Evolutionary conservation across 371 early-diverging fungal genomes (phyloP).

Genomic region (Nosema muscidifuracis): DNA sequence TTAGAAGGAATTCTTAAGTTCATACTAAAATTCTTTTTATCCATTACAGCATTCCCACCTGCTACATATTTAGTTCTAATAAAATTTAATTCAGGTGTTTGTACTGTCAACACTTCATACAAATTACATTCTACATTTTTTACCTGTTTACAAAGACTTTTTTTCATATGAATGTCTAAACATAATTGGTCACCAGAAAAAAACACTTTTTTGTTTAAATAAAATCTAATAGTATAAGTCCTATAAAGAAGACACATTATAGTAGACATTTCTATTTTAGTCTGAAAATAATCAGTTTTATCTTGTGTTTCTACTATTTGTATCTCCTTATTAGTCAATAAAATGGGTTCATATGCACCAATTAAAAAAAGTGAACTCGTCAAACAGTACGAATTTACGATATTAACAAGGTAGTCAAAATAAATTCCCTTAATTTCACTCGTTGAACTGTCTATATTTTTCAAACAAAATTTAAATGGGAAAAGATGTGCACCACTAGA

Average conservation of each 20-base stretch:
- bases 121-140: constrained; percentile 35
- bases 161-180: background rate
- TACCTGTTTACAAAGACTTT: background rate
- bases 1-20: constrained; percentile 28
- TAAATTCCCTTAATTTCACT: constrained; percentile 26
- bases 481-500: constrained; percentile 30
- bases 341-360: constrained; percentile 15
- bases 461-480: constrained; percentile 26
- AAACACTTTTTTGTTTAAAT: constrained; percentile 16
- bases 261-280: constrained; percentile 13
- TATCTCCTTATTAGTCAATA: background rate
- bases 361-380: background rate
- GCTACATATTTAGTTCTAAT: constrained; percentile 26
- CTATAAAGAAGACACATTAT: constrained; percentile 15
- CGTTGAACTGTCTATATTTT: constrained; percentile 18
- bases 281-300: background rate
- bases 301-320: constrained; percentile 11
- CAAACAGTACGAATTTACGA: constrained; percentile 7
- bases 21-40: background rate
- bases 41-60: constrained; percentile 8
- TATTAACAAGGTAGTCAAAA: constrained; percentile 27
- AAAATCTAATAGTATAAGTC: constrained; percentile 23
- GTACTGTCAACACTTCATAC: constrained; percentile 24
- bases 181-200: constrained; percentile 24
- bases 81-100: background rate